Evolutionary conservation across 306 rosid genomes (phyloP).

Genomic region (Senna siamea): DNA sequence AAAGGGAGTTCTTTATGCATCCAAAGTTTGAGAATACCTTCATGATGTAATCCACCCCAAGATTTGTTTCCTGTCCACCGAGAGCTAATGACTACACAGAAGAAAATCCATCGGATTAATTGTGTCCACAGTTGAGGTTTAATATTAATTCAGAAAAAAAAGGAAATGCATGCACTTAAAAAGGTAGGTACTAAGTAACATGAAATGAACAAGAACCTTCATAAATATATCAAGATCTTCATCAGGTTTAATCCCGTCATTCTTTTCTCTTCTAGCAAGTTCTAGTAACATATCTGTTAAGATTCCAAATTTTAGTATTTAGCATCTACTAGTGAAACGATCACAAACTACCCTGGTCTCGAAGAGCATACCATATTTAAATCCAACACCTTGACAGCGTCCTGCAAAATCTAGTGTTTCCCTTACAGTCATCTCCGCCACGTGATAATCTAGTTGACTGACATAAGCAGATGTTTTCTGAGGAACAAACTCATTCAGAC

Average conservation of each 20-base stretch:
- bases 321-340: constrained; percentile 32
- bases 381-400: constrained; percentile 91
- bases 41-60: constrained; percentile 89
- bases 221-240: constrained; percentile 96
- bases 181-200: not conserved
- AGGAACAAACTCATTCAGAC: constrained; percentile 82
- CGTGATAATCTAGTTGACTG: constrained; percentile 86
- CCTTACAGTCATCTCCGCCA: constrained; percentile 92
- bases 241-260: constrained; percentile 90
- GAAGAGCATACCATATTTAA: constrained; percentile 72
- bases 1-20: no score
- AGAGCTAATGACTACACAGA: constrained; percentile 82
- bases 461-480: constrained; percentile 94
- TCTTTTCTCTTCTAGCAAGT: constrained; percentile 97
- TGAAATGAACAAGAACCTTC: constrained; percentile 57
- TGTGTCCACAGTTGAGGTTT: no score
- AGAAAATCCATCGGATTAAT: constrained; percentile 25
- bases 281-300: constrained; percentile 86
- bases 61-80: constrained; percentile 84
- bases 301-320: constrained; percentile 20
- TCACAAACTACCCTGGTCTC: constrained; percentile 9
- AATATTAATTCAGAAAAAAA: no score
- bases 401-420: constrained; percentile 92
- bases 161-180: not conserved
- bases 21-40: constrained; percentile 66